Evolutionary conservation across 257 asterid genomes (phyloP).

Genomic region (Capsicum chinense): DNA sequence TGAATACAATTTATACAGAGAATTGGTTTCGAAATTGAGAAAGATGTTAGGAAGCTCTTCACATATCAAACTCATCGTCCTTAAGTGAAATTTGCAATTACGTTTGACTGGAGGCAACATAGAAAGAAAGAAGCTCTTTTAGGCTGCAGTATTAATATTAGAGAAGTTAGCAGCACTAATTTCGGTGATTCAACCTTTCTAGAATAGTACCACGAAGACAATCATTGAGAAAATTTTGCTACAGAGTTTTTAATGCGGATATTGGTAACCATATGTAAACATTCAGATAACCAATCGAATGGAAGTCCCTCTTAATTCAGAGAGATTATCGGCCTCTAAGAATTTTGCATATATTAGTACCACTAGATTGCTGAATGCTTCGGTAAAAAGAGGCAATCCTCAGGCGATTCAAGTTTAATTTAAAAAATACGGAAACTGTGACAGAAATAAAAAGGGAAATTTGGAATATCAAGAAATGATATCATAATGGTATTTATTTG

Average conservation of each 20-base stretch:
- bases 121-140: background rate
- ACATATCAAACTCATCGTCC: constrained; percentile 7
- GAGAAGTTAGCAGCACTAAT: constrained; percentile 4
- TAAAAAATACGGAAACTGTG: background rate
- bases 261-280: background rate
- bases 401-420: background rate
- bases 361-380: background rate
- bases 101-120: background rate
- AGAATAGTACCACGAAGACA: background rate
- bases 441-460: background rate
- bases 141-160: background rate
- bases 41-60: background rate
- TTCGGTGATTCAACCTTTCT: background rate
- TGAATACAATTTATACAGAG: background rate
- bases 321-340: background rate
- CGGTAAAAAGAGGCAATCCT: background rate
- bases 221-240: background rate
- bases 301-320: background rate
- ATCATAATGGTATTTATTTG: background rate
- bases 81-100: background rate
- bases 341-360: background rate
- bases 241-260: background rate
- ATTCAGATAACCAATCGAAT: background rate
- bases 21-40: background rate
- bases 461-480: background rate